Percentiles rank a stretch among this genome's conserved stretches.
These are phyloP conservation scores for Auxenochlorella protothecoides DNA, from an alignment of 139 green algal genomes.

Conservation along the genomic window DNA sequence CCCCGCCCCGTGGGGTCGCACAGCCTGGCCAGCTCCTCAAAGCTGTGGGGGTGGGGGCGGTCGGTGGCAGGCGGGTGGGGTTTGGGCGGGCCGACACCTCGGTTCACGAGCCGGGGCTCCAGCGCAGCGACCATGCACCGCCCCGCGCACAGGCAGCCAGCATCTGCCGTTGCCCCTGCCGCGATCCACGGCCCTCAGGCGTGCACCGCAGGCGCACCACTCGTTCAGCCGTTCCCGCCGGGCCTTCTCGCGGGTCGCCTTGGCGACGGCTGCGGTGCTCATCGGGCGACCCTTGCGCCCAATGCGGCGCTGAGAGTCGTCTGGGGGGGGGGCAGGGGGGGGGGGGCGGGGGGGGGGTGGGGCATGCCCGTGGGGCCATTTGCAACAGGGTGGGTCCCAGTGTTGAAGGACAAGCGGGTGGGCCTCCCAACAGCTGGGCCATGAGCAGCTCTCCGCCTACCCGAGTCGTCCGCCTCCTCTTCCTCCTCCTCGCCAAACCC, in stretches of 20 bases:
- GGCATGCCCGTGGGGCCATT: no score
- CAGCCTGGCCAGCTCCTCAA: slow-evolving; percentile 38
- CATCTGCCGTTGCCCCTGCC: no score
- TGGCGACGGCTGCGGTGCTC: slow-evolving; percentile 16
- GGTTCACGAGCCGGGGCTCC: neutral
- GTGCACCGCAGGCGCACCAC: slow-evolving; percentile 2
- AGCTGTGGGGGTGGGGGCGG: slow-evolving; percentile 11
- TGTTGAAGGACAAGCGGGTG: no score
- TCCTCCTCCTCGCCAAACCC: no score
- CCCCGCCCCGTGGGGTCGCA: slow-evolving; percentile 32
- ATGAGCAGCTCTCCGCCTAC: no score
- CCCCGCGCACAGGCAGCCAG: no score
- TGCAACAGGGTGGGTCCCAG: no score
- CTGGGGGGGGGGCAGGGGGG: no score
- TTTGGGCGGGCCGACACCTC: neutral
- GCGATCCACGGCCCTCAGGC: neutral
- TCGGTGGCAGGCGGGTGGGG: neutral
- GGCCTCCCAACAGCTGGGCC: no score
- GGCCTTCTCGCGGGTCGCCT: slow-evolving; percentile 32
- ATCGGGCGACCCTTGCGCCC: neutral
- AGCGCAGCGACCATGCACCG: neutral
- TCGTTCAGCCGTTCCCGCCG: slow-evolving; percentile 41
- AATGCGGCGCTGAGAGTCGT: no score
- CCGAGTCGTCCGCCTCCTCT: no score
- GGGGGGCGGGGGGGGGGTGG: no score